A percentile compares a stretch with the other conserved stretches of the same genome.
These are phyloP conservation scores for Claviceps sorghi DNA, from an alignment of 2,329 filamentous ascomycete genomes.

Conservation along the genomic window DNA sequence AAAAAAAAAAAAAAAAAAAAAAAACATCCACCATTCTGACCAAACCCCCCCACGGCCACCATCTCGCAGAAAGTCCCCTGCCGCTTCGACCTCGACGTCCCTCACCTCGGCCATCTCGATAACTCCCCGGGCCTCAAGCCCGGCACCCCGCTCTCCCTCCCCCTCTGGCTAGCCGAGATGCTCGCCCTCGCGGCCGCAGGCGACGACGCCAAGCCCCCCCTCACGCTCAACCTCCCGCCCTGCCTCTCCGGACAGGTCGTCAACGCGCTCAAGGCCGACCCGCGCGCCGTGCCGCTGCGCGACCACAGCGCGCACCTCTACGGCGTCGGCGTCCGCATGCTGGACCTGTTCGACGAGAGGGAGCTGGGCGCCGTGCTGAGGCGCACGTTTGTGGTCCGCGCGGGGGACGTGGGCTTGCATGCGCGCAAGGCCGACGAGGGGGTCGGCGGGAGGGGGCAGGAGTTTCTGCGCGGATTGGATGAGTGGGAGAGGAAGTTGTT, in stretches of 20 bases:
- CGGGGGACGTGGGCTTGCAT: conserved; percentile 73
- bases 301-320: conserved; percentile 81
- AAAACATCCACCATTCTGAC: no score
- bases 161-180: conserved; percentile 91
- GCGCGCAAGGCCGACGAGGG: conserved; percentile 66
- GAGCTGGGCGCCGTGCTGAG: conserved; percentile 61
- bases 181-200: conserved; percentile 54
- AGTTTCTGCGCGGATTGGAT: conserved; percentile 78
- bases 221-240: conserved; percentile 68
- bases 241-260: conserved; percentile 67
- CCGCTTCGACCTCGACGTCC: conserved; percentile 82
- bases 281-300: conserved; percentile 69
- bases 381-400: conserved; percentile 67
- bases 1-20: no score
- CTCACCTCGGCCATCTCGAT: conserved; percentile 77
- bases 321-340: conserved; percentile 65
- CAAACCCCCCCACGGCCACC: no score
- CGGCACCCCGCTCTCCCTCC: conserved; percentile 67
- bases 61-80: conserved; percentile 71
- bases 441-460: conserved; percentile 46
- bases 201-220: conserved; percentile 40
- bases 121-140: conserved; percentile 67
- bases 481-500: conserved; percentile 76
- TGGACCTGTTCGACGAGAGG: conserved; percentile 77
- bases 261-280: conserved; percentile 82